Base-by-base conservation (phyloP, 139 green algal genomes). In the Tetradesmus lagerheimii region DNA sequence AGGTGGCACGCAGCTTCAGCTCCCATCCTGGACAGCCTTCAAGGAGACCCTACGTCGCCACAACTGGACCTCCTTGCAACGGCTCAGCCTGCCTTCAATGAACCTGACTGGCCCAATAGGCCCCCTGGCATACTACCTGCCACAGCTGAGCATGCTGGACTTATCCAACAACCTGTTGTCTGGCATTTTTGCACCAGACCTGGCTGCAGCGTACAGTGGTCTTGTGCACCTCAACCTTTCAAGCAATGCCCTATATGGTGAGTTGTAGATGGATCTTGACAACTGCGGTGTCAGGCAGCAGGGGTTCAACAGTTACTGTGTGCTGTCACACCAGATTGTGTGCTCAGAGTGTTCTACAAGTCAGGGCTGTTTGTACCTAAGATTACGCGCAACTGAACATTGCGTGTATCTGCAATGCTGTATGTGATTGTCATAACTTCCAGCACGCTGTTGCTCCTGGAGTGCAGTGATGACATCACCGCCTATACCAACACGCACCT, bases 141-240 rank as follows among this genome's bases (percentile, higher is more conserved):
- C 75, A 1, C 53, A 53, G 3, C 77, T 92, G 62, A 20, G 20
- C n/a, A 43, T 43, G 31, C n/a, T 92, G 20, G 83, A 92, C 16
- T 62, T 92, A 20, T 81, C 57, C 15, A 23, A 20, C 62, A 92
- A 92, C 64, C 41, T 78, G 20, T 66, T 92, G 31, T 85, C 62
- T 1, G 84, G 89, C 12, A 57, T 83, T 27, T 31, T 92, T 11
- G 78, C 85, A 29, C 27, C 84, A 43, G 77, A 85, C 53, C 50
- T 90, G 71, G 27, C 34, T 18, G 37, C 18, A 11, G 62, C 14
- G 16, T 89, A 89, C 66, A 77, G n/a, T 8, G n/a, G 50, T 23
- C 86, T 67, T 9, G 12, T 64, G 50, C 23, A 86, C 1, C 27
- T 90, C 12, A 79, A 67, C 50, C 76, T 90, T 0, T 57, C 47